Percentiles rank a stretch among this genome's conserved stretches.
phyloP scores from a whole-genome alignment of 75 land plant species.

The Isoetes taiwanensis region DNA sequence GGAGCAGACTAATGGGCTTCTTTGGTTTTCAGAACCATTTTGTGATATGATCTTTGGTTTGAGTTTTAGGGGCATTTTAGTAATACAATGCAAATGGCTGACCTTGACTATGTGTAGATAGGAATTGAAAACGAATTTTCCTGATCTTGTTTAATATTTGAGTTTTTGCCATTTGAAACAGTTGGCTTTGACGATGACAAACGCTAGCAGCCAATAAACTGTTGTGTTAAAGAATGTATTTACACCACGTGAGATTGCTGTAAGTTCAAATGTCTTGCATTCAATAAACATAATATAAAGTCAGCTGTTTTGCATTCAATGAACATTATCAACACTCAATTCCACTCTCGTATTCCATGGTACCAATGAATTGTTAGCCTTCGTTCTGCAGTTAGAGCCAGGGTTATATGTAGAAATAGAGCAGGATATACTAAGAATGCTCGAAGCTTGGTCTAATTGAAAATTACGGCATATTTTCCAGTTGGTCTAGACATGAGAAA shows the following conservation, averaged over 20 bases:
- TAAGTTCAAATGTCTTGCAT: constrained; percentile 10
- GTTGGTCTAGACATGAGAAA: too few relatives aligned
- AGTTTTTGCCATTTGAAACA: constrained; percentile 16
- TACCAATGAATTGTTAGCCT: neutral
- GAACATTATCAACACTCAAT: neutral
- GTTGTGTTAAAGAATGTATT: constrained; percentile 77
- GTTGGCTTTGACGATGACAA: constrained; percentile 94
- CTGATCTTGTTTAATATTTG: neutral
- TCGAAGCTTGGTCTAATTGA: constrained; percentile 76
- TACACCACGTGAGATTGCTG: constrained; percentile 62
- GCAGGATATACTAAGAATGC: constrained; percentile 75
- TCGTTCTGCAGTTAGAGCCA: constrained; percentile 47
- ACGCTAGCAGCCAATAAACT: constrained; percentile 46
- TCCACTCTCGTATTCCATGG: neutral
- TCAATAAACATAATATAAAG: neutral
- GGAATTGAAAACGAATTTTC: neutral
- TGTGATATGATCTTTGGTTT: too few relatives aligned
- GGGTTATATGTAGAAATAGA: constrained; percentile 59
- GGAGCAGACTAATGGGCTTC: too few relatives aligned
- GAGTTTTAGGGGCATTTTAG: too few relatives aligned
- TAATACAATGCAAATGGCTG: too few relatives aligned
- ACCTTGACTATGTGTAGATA: too few relatives aligned
- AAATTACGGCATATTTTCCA: constrained; percentile 47
- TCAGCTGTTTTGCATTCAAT: neutral
- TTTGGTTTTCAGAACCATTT: too few relatives aligned